phyloP scores from a whole-genome alignment of 768 basidiomycete genomes.

The Imleria badia region DNA sequence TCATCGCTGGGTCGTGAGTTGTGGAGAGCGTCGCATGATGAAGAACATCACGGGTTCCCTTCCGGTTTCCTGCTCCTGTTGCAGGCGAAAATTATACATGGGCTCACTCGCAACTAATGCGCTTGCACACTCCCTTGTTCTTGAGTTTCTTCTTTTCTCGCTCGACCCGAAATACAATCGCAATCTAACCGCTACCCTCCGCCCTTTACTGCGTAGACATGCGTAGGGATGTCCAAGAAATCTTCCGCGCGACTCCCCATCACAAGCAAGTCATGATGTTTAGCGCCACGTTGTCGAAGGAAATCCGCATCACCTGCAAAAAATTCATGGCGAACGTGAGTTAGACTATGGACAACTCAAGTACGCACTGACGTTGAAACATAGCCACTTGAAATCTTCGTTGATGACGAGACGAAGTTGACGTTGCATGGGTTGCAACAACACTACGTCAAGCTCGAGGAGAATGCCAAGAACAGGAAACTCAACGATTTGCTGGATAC shows the following conservation, averaged over 20 bases:
- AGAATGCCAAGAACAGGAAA: conserved; percentile 94
- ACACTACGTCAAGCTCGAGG: conserved; percentile 97
- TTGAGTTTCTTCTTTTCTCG: conserved; percentile 53
- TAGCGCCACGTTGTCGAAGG: conserved; percentile 96
- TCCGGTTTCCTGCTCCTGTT: conserved; percentile 37
- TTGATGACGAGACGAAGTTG: conserved; percentile 98
- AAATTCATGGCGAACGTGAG: conserved; percentile 99
- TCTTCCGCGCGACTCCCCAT: conserved; percentile 97
- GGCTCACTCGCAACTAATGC: conserved; percentile 12
- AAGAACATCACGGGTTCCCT: conserved; percentile 35
- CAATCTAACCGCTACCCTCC: conserved; percentile 63
- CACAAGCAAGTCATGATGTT: conserved; percentile 99
- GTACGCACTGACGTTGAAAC: background rate
- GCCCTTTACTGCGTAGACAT: conserved; percentile 78
- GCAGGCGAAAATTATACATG: conserved; percentile 18
- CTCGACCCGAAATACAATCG: conserved; percentile 47
- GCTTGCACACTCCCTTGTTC: conserved; percentile 25
- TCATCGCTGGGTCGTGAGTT: conserved; percentile 36
- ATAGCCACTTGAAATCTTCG: conserved; percentile 98
- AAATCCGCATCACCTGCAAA: conserved; percentile 96
- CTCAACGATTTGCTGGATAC: conserved; percentile 93
- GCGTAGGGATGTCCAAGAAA: conserved; percentile 99
- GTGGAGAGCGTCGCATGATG: conserved; percentile 35
- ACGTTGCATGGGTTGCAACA: conserved; percentile 98
- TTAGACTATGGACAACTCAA: conserved; percentile 7